Conservation (phyloP, 352 stramenopile species). For the Phytophthora aleatoria region DNA sequence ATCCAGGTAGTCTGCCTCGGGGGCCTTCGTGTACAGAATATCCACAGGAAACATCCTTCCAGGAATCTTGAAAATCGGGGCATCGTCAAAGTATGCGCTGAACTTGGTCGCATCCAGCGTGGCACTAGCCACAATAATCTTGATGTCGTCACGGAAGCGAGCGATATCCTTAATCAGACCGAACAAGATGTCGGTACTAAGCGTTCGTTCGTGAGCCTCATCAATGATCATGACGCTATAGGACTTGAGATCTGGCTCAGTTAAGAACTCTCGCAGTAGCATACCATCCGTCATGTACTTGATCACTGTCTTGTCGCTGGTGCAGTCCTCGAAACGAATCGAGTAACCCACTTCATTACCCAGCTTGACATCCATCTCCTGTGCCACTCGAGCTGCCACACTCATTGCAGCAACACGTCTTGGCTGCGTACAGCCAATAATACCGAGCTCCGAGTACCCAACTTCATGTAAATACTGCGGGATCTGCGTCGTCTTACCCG, state of each 20-base stretch:
- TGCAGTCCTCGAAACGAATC: constrained; percentile 99
- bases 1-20: constrained; percentile 99
- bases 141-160: constrained; percentile 96
- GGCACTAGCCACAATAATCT: constrained; percentile 97
- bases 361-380: constrained; percentile 98
- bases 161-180: constrained; percentile 99
- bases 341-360: constrained; percentile 98
- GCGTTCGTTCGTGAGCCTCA: constrained; percentile 98
- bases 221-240: constrained; percentile 99
- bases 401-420: constrained; percentile 99
- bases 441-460: constrained; percentile 97
- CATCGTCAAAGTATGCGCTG: constrained; percentile 98
- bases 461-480: constrained; percentile 98
- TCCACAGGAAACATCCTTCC: constrained; percentile 96
- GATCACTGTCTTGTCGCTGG: constrained; percentile 96
- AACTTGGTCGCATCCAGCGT: constrained; percentile 99
- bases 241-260: constrained; percentile 95
- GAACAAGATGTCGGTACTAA: constrained; percentile 99
- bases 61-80: constrained; percentile 99
- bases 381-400: constrained; percentile 97
- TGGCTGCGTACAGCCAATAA: constrained; percentile 95
- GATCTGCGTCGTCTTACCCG: constrained; percentile 99
- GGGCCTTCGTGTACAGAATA: constrained; percentile 98
- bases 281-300: constrained; percentile 99
- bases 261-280: constrained; percentile 98